Percentiles rank a stretch among this genome's conserved stretches.
Evolutionary conservation across 1,284 basidiomycete species (phyloP).

Genomic region (Ceratobasidium sp.): DNA sequence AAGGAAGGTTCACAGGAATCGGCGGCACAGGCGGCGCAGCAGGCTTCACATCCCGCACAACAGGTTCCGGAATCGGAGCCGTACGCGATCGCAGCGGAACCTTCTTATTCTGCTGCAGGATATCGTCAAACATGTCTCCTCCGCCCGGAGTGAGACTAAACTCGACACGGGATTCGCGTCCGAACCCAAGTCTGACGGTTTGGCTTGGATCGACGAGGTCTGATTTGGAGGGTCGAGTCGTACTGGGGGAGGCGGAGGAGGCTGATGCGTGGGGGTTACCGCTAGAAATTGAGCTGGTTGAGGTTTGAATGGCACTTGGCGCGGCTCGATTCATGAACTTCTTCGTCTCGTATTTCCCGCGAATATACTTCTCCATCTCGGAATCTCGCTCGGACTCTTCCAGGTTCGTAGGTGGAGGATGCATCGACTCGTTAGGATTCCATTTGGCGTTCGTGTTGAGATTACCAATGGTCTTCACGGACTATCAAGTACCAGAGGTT

Average conservation of each 20-base stretch:
- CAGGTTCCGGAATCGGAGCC: slow-evolving; percentile 36
- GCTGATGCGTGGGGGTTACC: slow-evolving; percentile 23
- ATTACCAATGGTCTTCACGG: slow-evolving; percentile 81
- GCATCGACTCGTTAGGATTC: slow-evolving; percentile 77
- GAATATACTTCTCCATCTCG: slow-evolving; percentile 85
- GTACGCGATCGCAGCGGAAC: slow-evolving; percentile 33
- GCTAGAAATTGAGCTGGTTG: neutral
- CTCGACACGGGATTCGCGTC: slow-evolving; percentile 40
- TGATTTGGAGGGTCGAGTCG: slow-evolving; percentile 1
- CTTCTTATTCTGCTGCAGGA: slow-evolving; percentile 26
- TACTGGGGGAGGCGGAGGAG: slow-evolving; percentile 11
- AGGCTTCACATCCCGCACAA: neutral
- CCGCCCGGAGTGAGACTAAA: slow-evolving; percentile 28
- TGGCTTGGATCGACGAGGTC: slow-evolving; percentile 12
- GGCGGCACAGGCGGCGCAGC: slow-evolving; percentile 17
- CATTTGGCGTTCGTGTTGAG: slow-evolving; percentile 75
- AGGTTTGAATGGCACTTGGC: neutral
- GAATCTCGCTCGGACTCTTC: slow-evolving; percentile 82
- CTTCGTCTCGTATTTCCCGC: slow-evolving; percentile 62
- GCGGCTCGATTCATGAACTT: slow-evolving; percentile 37
- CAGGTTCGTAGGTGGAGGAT: slow-evolving; percentile 82
- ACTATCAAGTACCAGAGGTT: slow-evolving; percentile 52
- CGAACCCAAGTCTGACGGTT: slow-evolving; percentile 21
- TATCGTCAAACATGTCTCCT: slow-evolving; percentile 15
- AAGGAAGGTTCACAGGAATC: slow-evolving; percentile 19